Conservation (phyloP, 1,284 basidiomycete genomes). For the Apiotrichum brassicae region DNA sequence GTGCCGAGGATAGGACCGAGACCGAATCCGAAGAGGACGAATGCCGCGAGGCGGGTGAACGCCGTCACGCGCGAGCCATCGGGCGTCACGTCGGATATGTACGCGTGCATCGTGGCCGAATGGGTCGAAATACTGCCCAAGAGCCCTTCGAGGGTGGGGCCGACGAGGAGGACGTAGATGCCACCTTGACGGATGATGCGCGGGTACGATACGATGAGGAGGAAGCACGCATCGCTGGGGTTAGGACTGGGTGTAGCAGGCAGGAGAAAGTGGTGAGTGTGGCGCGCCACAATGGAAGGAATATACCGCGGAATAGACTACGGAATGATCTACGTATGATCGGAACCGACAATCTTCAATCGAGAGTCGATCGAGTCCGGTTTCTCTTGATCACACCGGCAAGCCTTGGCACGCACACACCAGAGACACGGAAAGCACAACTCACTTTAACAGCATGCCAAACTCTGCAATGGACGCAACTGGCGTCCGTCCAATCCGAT, state of each 20-base stretch:
- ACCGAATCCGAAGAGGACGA: conserved; percentile 58
- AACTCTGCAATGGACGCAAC: conserved; percentile 65
- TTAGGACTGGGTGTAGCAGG: no score
- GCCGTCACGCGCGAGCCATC: conserved; percentile 71
- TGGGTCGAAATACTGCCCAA: conserved; percentile 81
- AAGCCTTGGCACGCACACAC: no score
- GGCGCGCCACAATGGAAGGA: no score
- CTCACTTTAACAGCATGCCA: conserved; percentile 69
- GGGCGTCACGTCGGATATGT: conserved; percentile 74
- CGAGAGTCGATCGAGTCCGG: no score
- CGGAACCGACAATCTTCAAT: no score
- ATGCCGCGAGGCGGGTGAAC: conserved; percentile 64
- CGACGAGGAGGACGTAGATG: conserved; percentile 67
- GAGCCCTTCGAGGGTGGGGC: conserved; percentile 72
- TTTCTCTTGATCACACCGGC: no score
- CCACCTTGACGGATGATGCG: conserved; percentile 55
- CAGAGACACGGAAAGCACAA: no score
- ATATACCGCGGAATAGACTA: no score
- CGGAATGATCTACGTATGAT: no score
- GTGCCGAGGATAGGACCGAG: conserved; percentile 67
- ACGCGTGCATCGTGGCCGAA: conserved; percentile 71
- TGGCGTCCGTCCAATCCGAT: conserved; percentile 66
- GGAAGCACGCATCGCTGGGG: conserved; percentile 65
- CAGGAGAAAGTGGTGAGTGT: no score
- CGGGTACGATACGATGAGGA: conserved; percentile 66